A percentile compares a stretch with the other conserved stretches of the same genome.
Evolutionary conservation across 805 yeast species (phyloP).

Genomic region (Yamadazyma olivae): DNA sequence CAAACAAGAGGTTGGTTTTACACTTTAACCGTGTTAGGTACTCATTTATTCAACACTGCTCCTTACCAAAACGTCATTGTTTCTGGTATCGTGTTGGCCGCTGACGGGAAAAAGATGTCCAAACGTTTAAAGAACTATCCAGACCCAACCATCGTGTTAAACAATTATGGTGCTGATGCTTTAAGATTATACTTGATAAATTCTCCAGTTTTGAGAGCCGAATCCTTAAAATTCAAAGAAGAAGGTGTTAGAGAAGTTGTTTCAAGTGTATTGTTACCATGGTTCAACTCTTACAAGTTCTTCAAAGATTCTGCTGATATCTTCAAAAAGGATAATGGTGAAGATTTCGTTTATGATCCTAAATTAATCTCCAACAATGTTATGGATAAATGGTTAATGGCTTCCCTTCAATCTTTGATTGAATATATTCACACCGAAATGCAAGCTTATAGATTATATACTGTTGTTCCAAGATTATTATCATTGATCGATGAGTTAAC

Average conservation of each 20-base stretch:
- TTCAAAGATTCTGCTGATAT: constrained; percentile 91
- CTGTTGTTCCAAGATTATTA: constrained; percentile 92
- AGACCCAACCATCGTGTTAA: constrained; percentile 79
- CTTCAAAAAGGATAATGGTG: constrained; percentile 68
- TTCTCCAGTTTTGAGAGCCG: constrained; percentile 97
- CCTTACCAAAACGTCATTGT: constrained; percentile 96
- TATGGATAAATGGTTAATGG: constrained; percentile 97
- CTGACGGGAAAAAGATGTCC: constrained; percentile 99
- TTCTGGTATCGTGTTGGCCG: constrained; percentile 92
- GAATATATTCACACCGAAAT: constrained; percentile 85
- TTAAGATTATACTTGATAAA: constrained; percentile 92
- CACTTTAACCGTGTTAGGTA: constrained; percentile 92
- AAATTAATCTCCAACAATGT: constrained; percentile 70
- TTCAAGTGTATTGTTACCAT: constrained; percentile 91
- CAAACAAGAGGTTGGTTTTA: constrained; percentile 99
- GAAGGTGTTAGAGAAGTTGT: constrained; percentile 99
- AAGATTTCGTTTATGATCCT: constrained; percentile 73
- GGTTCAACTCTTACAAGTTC: constrained; percentile 98
- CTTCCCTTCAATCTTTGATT: constrained; percentile 91
- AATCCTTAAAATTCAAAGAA: constrained; percentile 93
- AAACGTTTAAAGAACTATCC: constrained; percentile 98
- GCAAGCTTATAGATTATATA: constrained; percentile 85
- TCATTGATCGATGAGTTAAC: constrained; percentile 90
- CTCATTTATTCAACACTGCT: constrained; percentile 86
- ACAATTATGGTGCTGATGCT: constrained; percentile 97